Base-by-base conservation (phyloP, 2,329 filamentous ascomycete genomes). In the Iodosphaeria phyllophila region DNA sequence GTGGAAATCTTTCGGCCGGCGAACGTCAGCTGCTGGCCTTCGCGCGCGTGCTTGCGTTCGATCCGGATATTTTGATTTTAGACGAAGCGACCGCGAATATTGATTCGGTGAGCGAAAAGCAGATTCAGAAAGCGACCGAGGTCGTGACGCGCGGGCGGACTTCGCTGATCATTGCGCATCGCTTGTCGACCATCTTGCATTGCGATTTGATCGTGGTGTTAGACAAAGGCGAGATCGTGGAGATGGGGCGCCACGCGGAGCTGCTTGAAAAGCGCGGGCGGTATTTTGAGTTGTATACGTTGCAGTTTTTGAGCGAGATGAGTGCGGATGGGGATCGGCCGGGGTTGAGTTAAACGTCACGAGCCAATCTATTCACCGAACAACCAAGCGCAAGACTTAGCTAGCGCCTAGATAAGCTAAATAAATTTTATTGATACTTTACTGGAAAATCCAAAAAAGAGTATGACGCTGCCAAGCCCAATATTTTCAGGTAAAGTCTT, bases 141-240 rank as follows among this genome's bases (percentile, higher is more conserved):
- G 31, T 28, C 2, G 31, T 29, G 4, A 9, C 27, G 4, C 15
- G 18, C 7, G 28, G 65, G 1, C 68, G 64, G 0, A 62, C 72
- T 20, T 53, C 64, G 6, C 15, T 30, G 7, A 16, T 22, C 6
- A 24, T 30, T 16, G 65, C 66, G 1, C 60, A 64, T 40, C 42
- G 59, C 3, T 42, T 64, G 3, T 54, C 52, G 1, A 63, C 58
- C 1, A 56, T 63, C 29, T 56, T 54, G 33, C 47, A 59, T 26
- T 64, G 65, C 0, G 61, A 72, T 32, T 54, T 60, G 24, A 71
- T 73, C 19, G 43, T 70, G 5, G 65, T 73, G 3, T 44, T 72
- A 25, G 48, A 58, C 5, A 46, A 57, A 29, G 67, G 66, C 1
- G 38, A 49, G 21, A 52, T 64, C 5, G 44, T 64, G 8, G 66